Evolutionary conservation across 2,329 filamentous ascomycete genomes (phyloP).

Genomic region (Fusarium hainanense): DNA sequence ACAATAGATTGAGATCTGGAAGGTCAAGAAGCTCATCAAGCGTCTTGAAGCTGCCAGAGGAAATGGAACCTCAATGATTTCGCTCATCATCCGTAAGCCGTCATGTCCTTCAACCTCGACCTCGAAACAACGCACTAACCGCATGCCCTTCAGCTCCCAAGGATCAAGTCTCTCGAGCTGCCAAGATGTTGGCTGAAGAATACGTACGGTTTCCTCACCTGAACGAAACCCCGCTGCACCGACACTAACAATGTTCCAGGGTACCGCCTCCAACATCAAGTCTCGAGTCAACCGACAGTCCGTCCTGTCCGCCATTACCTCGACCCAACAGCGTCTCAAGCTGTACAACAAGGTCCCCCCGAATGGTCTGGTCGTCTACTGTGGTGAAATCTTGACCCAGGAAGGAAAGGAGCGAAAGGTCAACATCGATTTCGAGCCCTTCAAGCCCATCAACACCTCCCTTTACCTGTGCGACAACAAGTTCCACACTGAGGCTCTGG

Average conservation of each 20-base stretch:
- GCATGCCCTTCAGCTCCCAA: constrained; percentile 77
- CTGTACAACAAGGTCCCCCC: constrained; percentile 99
- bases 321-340: constrained; percentile 98
- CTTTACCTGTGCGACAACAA: constrained; percentile 99
- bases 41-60: constrained; percentile 95
- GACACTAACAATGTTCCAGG: constrained; percentile 63
- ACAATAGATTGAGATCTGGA: constrained; percentile 80
- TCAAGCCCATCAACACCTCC: constrained; percentile 99
- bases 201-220: constrained; percentile 71
- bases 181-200: constrained; percentile 99
- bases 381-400: constrained; percentile 98
- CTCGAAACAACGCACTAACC: constrained; percentile 44
- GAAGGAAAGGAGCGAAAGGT: constrained; percentile 99
- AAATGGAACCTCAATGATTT: constrained; percentile 99
- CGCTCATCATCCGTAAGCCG: constrained; percentile 91
- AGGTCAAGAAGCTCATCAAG: constrained; percentile 99
- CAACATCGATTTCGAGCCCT: constrained; percentile 99
- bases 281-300: constrained; percentile 99
- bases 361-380: constrained; percentile 98
- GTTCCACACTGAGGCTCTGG: constrained; percentile 97
- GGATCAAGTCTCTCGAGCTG: constrained; percentile 94
- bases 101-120: neutral
- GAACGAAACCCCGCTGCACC: neutral
- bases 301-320: constrained; percentile 97
- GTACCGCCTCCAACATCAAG: constrained; percentile 99